Evolutionary conservation across 495 filamentous ascomycete genomes (phyloP), one percentile per base, ranked within the genome.

Genomic region (Hypoxylon cercidicola): DNA sequence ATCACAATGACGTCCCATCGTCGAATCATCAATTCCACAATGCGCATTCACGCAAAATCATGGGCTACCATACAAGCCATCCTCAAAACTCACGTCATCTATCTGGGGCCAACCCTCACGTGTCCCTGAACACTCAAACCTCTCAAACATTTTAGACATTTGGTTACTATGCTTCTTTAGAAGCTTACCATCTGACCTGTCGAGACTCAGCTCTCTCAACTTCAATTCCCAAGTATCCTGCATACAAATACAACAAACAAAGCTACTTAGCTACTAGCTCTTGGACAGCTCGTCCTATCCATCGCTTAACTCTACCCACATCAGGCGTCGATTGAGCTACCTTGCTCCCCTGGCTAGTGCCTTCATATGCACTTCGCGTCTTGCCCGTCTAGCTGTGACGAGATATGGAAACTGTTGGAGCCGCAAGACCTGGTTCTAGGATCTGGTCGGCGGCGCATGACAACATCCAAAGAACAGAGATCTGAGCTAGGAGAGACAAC

Each of bases 381-480:
- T 4, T 18, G 19, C 7, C 44, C 64, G 7, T 7, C 55, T 69
- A 64, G 71, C 71, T 37, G 44, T 74, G 69, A 74, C 37, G 72
- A 72, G 13, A 55, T 30, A 43, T 39, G 15, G 45, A 71, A 50
- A 60, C 19, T 53, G 45, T 68, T 74, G 57, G 69, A 74, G 64
- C 43, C 50, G 25, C 23, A 44, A 5, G 56, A 69, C 56, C 25
- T 34, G 54, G 13, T 52, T 54, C 16, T 60, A 35, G 41, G 49
- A 49, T 28, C 28, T 30, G 49, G 46, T 55, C 55, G n/a, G 45
- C 18, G 59, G 54, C 56, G 21, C 18, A 72, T 76, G 75, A 70
- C 62, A 64, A 71, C 56, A 71, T 50, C 18, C 40, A 56, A 74
- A 76, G 78, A 80, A 80, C 74, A 74, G 77, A 79, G 67, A 78